phyloP scores from a whole-genome alignment of 2,329 filamentous ascomycete species.

The Penicillium rolfsii region DNA sequence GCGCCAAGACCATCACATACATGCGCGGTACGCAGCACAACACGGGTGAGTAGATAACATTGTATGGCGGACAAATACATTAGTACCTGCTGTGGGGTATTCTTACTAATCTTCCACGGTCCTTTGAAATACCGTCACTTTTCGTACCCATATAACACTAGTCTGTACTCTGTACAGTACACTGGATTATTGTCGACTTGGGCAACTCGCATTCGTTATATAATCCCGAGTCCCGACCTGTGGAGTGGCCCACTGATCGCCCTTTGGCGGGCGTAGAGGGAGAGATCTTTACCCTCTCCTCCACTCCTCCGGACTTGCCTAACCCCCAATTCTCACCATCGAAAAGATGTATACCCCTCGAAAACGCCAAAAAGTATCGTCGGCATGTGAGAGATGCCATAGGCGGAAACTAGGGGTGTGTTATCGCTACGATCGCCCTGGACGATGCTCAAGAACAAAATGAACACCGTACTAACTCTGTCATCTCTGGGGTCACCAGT shows the following conservation, averaged over 20 bases:
- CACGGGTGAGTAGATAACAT: too few species aligned
- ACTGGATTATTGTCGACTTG: too few species aligned
- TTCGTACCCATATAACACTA: too few species aligned
- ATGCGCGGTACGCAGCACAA: too few species aligned
- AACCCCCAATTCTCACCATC: neutral
- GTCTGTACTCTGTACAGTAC: too few species aligned
- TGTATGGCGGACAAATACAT: too few species aligned
- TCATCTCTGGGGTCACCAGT: neutral
- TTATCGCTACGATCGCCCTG: neutral
- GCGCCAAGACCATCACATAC: neutral
- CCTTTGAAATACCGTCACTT: neutral
- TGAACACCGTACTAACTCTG: neutral
- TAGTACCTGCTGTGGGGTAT: too few species aligned
- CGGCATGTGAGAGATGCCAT: slow-evolving; percentile 6
- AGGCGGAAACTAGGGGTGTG: slow-evolving; percentile 1
- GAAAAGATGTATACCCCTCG: neutral
- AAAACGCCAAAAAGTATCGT: slow-evolving; percentile 2
- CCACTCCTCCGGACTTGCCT: neutral
- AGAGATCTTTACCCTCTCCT: neutral
- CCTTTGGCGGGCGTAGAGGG: neutral
- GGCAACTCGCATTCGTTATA: neutral
- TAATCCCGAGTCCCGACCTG: neutral
- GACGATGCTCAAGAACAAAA: neutral
- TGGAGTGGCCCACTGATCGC: neutral
- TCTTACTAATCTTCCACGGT: too few species aligned